phyloP scores from a whole-genome alignment of 2,329 filamentous ascomycete species.

The Coniochaeta sp. region DNA sequence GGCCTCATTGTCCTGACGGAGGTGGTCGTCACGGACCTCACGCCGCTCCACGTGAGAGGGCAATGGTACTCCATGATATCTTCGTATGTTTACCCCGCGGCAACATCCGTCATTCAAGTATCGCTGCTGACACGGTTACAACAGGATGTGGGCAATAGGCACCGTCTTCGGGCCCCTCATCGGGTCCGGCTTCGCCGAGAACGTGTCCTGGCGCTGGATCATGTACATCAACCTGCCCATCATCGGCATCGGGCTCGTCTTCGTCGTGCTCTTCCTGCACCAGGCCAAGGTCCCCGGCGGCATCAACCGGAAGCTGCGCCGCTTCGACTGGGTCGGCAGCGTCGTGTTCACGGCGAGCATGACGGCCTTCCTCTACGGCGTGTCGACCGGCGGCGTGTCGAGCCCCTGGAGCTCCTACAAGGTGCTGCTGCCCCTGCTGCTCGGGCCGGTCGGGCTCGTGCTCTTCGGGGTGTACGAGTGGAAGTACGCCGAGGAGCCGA shows the following conservation, averaged over 20 bases:
- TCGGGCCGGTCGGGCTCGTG: constrained; percentile 44
- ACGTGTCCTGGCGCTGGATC: constrained; percentile 52
- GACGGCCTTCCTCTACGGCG: constrained; percentile 52
- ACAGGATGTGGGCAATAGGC: constrained; percentile 46
- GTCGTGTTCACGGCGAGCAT: constrained; percentile 52
- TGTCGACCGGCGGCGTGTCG: constrained; percentile 60
- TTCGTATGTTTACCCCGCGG: constrained; percentile 6
- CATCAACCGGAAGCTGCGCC: constrained; percentile 38
- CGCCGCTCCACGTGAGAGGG: constrained; percentile 32
- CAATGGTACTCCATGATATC: constrained; percentile 29
- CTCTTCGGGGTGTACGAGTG: constrained; percentile 49
- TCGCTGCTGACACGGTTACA: too few species aligned
- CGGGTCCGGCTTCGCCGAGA: constrained; percentile 46
- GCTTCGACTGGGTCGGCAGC: constrained; percentile 58
- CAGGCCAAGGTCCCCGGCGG: constrained; percentile 38
- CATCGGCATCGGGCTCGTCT: constrained; percentile 35
- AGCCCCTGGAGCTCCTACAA: constrained; percentile 57
- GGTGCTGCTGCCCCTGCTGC: constrained; percentile 52
- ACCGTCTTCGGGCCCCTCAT: constrained; percentile 43
- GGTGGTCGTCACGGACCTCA: constrained; percentile 37
- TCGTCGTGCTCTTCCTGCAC: constrained; percentile 44
- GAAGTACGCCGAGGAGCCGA: constrained; percentile 39
- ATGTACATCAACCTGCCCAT: constrained; percentile 60
- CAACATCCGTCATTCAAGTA: too few species aligned
- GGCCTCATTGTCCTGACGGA: constrained; percentile 40